Conservation (phyloP, 169 alveolate genomes). For the Hepatocystis sp. region DNA sequence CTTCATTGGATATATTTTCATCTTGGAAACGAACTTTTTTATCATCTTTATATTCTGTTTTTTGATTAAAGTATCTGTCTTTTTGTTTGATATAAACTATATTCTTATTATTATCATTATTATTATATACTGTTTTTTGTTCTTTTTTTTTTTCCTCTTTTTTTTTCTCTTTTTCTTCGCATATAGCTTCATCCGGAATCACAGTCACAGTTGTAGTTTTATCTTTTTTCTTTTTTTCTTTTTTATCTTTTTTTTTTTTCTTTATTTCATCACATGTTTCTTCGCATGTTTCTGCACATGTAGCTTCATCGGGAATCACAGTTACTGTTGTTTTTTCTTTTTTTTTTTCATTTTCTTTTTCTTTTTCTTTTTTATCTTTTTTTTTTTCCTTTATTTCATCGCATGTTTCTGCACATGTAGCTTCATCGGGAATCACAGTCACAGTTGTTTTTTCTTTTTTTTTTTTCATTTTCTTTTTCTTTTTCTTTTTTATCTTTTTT, state of each 20-base stretch:
- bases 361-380: no score
- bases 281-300: no score
- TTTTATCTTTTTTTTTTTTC: not conserved
- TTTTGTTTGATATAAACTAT: not conserved
- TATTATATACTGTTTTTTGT: not conserved
- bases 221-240: not conserved
- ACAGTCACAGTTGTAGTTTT: not conserved
- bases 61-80: not conserved
- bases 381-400: not conserved
- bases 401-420: not conserved
- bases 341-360: not conserved
- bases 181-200: not conserved
- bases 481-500: not conserved
- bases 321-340: not conserved
- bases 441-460: not conserved
- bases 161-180: not conserved
- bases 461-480: not conserved
- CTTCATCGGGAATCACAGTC: not conserved
- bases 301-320: no score
- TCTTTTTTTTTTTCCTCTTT: not conserved
- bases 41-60: slow-evolving; percentile 15
- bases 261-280: not conserved
- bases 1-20: slow-evolving; percentile 30
- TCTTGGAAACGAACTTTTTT: slow-evolving; percentile 30
- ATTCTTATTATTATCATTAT: not conserved